Conservation (phyloP, 2,329 filamentous ascomycete genomes). For the Penicillium glabrum region DNA sequence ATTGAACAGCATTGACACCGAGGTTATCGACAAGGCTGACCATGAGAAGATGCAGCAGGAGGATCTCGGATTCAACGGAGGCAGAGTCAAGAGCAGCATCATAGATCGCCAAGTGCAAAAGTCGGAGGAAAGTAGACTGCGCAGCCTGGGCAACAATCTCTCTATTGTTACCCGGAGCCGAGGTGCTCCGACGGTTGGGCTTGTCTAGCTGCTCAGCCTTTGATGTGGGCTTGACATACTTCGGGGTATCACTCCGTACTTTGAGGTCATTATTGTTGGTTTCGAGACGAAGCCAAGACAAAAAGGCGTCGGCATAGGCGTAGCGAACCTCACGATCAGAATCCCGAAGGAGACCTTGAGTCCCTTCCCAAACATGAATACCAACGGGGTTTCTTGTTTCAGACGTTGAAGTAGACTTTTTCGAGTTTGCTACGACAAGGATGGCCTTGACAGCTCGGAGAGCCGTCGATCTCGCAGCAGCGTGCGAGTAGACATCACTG, state of each 20-base stretch:
- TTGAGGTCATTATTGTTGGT: slow-evolving; percentile 66
- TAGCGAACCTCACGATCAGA: slow-evolving; percentile 73
- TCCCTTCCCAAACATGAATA: slow-evolving; percentile 90
- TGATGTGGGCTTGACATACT: slow-evolving; percentile 43
- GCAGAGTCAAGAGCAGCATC: slow-evolving; percentile 77
- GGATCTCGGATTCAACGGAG: slow-evolving; percentile 70
- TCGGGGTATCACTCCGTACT: slow-evolving; percentile 58
- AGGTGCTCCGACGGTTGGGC: slow-evolving; percentile 64
- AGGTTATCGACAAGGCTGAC: slow-evolving; percentile 71
- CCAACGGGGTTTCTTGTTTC: slow-evolving; percentile 74
- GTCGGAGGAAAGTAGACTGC: slow-evolving; percentile 71
- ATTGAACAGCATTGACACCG: slow-evolving; percentile 77
- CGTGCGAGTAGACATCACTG: slow-evolving; percentile 60
- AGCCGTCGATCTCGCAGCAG: slow-evolving; percentile 62
- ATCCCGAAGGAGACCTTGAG: slow-evolving; percentile 87
- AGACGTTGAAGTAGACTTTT: slow-evolving; percentile 58
- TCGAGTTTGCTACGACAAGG: slow-evolving; percentile 74
- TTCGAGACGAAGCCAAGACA: slow-evolving; percentile 83
- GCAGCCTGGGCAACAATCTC: slow-evolving; percentile 58
- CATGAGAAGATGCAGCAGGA: slow-evolving; percentile 75
- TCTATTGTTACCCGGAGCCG: slow-evolving; percentile 60
- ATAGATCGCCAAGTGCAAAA: slow-evolving; percentile 85
- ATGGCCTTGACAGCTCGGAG: slow-evolving; percentile 81
- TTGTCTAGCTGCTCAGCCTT: slow-evolving; percentile 38
- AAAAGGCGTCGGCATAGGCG: slow-evolving; percentile 79